phyloP scores from a whole-genome alignment of 306 rosid genomes.

The Cucumis hystrix region DNA sequence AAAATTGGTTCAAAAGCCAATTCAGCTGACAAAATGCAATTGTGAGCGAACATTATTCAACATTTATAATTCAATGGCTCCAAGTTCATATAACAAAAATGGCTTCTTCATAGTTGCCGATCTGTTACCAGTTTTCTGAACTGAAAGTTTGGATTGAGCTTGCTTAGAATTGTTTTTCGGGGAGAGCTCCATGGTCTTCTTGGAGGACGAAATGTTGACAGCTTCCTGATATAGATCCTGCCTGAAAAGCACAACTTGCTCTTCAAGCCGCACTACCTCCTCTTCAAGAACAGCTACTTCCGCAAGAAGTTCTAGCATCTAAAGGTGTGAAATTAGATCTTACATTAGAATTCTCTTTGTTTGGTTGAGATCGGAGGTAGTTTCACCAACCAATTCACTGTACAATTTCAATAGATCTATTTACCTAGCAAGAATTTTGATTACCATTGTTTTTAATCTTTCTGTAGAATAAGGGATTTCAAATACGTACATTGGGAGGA shows the following conservation, averaged over 20 bases:
- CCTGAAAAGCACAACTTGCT: conserved; percentile 62
- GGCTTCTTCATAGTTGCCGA: conserved; percentile 7
- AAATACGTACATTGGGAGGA: conserved; percentile 57
- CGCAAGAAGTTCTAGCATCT: conserved; percentile 81
- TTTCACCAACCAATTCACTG: not conserved
- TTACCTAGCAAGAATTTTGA: not conserved
- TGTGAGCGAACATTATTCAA: not conserved
- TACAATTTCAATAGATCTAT: not conserved
- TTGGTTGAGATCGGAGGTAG: not conserved
- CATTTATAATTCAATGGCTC: not conserved
- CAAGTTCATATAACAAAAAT: too few species aligned
- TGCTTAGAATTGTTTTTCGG: conserved; percentile 17
- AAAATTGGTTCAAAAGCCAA: conserved; percentile 1
- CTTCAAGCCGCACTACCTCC: conserved; percentile 87
- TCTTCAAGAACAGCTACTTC: conserved; percentile 96
- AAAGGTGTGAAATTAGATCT: conserved; percentile 1
- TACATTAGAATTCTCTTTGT: conserved; percentile 1
- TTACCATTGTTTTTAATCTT: not conserved
- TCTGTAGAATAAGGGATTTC: not conserved
- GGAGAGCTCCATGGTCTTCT: conserved; percentile 29
- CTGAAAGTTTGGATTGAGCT: conserved; percentile 19
- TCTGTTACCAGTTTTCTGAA: conserved; percentile 20
- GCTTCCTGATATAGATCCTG: conserved; percentile 75
- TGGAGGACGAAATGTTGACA: conserved; percentile 53
- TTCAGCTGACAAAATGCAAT: not conserved